Evolutionary conservation across 2,329 filamentous ascomycete genomes (phyloP), one percentile per base, ranked within the genome.

Genomic region (Cucurbitaria berberidis): DNA sequence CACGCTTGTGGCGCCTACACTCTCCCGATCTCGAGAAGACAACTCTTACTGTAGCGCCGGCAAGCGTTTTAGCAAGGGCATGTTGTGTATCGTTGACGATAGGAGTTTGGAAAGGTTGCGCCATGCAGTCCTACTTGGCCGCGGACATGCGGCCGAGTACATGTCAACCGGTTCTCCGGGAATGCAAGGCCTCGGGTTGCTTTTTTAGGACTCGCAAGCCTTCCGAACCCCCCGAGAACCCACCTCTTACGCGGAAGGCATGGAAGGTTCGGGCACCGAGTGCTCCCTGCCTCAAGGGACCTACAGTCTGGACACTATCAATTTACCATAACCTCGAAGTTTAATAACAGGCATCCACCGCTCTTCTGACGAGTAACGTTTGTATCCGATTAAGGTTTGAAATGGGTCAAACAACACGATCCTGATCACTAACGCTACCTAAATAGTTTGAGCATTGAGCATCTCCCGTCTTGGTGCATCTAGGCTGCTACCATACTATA

Each of bases 1-100:
- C 51, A 48, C 51, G 49, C 52, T 62, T 65, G 58, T 67, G 55
- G 47, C 57, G 59, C 56, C 42, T 30, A 49, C 51, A 45, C 36
- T 47, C 21, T 53, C 54, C 56, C 51, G 43, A 45, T 45, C 32
- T 53, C 39, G 54, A 60, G 55, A 46, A 60, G 29, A 57, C 55
- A 45, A 51, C 34, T 55, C 44, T 48, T 45, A 41, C 40, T 51
- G 39, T 45, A 43, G 41, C 35, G 43, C 45, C 49, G 38, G 45
- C 35, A 45, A 57, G 51, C 51, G 46, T 26, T 29, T 43, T 29
- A 44, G 35, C 52, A 52, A 45, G 42, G 45, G 11, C 32, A n/a
- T 46, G 21, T 48, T 24, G 55, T 54, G 44, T 53, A 50, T 45
- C 24, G 32, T 44, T 30, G 19, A 29, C 29, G 39, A 39, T 45